A percentile compares a stretch with the other conserved stretches of the same genome.
Evolutionary conservation across 345 rosid species (phyloP).

Genomic region (Moricandia moricandioides): DNA sequence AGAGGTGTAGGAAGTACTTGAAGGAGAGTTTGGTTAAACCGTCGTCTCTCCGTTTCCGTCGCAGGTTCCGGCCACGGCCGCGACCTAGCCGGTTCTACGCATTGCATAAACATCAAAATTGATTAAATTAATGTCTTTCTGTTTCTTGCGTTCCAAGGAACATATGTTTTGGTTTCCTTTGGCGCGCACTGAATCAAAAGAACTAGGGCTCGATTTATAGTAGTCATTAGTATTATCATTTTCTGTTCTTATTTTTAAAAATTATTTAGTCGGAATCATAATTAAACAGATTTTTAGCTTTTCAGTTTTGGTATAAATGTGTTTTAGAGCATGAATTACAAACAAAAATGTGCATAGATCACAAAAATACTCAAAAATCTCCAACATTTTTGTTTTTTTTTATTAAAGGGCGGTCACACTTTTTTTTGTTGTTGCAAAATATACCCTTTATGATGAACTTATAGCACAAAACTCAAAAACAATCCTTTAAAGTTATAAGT

Average conservation of each 20-base stretch:
- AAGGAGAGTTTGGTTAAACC: slow-evolving; percentile 50
- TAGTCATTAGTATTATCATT: neutral
- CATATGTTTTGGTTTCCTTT: slow-evolving; percentile 10
- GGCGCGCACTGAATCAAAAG: neutral
- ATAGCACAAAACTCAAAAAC: too few species aligned
- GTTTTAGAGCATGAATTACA: too few species aligned
- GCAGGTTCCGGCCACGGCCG: slow-evolving; percentile 55
- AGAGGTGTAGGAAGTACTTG: slow-evolving; percentile 55
- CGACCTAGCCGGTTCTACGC: slow-evolving; percentile 64
- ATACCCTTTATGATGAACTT: too few species aligned
- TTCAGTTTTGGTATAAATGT: too few species aligned
- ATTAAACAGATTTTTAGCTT: neutral
- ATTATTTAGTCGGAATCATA: neutral
- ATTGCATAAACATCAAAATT: slow-evolving; percentile 47
- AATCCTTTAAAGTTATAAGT: too few species aligned
- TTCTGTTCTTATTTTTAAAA: neutral
- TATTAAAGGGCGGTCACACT: too few species aligned
- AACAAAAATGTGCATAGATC: too few species aligned
- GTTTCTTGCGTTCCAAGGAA: slow-evolving; percentile 28
- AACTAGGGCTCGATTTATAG: neutral
- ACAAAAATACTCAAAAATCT: too few species aligned
- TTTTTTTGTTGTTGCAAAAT: too few species aligned
- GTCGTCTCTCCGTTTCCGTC: slow-evolving; percentile 49
- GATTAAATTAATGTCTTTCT: neutral
- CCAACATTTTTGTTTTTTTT: too few species aligned